These are phyloP conservation scores for Thalassiosira livingstoniorum DNA, from an alignment of 352 stramenopile genomes.

Conservation along the genomic window DNA sequence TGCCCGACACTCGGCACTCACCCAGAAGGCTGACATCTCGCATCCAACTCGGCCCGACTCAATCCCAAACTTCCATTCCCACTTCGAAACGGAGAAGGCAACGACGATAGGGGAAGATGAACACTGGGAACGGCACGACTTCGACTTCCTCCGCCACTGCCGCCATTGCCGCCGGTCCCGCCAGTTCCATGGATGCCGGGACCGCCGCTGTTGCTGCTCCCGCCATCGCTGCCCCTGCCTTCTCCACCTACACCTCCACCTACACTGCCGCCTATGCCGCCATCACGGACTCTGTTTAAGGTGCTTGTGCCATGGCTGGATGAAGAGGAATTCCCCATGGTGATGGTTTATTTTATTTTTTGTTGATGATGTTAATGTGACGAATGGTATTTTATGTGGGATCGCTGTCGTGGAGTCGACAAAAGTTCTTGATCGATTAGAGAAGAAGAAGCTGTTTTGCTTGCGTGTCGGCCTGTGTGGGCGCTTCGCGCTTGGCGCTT, in stretches of 20 bases:
- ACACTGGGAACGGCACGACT: background rate
- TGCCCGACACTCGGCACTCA: slow-evolving; percentile 47
- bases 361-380: no score
- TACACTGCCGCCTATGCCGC: background rate
- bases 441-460: no score
- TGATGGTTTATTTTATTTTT: background rate
- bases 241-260: background rate
- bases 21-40: slow-evolving; percentile 71
- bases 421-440: no score
- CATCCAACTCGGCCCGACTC: slow-evolving; percentile 67
- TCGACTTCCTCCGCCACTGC: background rate
- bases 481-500: no score
- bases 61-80: slow-evolving; percentile 59
- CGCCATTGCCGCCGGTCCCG: background rate
- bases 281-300: background rate
- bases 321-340: slow-evolving; percentile 62
- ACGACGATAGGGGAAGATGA: slow-evolving; percentile 4
- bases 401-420: no score
- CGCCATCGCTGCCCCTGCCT: background rate
- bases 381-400: no score
- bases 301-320: slow-evolving; percentile 12
- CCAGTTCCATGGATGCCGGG: no score
- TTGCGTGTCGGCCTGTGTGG: no score
- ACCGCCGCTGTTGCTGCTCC: background rate
- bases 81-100: slow-evolving; percentile 39